phyloP scores from a whole-genome alignment of 371 early-diverging fungal genomes.

The Capniomyces stellatus region DNA sequence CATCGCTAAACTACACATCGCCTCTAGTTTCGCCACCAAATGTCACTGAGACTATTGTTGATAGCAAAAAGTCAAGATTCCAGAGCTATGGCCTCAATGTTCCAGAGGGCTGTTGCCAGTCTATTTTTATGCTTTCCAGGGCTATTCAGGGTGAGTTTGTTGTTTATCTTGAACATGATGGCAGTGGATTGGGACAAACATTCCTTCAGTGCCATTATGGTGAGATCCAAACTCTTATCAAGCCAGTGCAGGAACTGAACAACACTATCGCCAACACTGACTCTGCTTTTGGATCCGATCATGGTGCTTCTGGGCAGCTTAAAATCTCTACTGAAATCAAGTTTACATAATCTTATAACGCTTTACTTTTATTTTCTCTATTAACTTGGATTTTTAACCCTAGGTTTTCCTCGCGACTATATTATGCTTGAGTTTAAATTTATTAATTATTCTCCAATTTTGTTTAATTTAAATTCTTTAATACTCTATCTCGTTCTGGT shows the following conservation, averaged over 20 bases:
- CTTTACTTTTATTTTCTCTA: no score
- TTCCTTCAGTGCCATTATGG: conserved; percentile 2
- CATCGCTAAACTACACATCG: background rate
- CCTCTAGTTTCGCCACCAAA: background rate
- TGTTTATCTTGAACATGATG: background rate
- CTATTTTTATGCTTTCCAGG: background rate
- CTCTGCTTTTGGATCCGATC: no score
- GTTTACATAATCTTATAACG: no score
- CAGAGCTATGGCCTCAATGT: background rate
- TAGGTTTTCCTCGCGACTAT: no score
- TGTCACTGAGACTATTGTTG: background rate
- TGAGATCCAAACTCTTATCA: background rate
- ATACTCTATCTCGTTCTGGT: no score
- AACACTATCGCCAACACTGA: no score
- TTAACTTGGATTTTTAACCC: no score
- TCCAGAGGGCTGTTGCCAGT: background rate
- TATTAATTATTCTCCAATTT: no score
- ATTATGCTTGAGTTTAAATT: background rate
- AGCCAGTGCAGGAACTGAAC: no score
- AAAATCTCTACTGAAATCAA: no score
- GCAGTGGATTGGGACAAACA: background rate
- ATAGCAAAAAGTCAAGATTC: background rate
- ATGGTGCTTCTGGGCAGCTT: no score
- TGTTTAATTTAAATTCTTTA: no score
- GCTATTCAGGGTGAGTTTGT: background rate